Base-by-base conservation (phyloP, 2,329 filamentous ascomycete species). In the Botrytis aclada region DNA sequence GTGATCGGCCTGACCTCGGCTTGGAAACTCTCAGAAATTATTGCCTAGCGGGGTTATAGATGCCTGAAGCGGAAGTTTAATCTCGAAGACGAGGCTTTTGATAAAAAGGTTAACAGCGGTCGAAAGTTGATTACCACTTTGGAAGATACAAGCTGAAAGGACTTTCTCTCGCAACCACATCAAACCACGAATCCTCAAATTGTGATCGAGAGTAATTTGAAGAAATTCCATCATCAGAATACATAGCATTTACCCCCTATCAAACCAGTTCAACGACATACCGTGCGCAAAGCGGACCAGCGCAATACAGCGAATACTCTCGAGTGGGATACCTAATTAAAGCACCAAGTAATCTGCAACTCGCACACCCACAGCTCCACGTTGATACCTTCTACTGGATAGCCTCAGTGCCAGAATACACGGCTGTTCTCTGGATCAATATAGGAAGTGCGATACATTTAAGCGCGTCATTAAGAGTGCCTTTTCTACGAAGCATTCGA, bases 41-140 rank as follows among this genome's bases (percentile, higher is more conserved):
- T 58, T 72, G 70, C 70, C 70, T 72, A 56, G 70, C 43, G 62
- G 70, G 70, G 70, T 45, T 47, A 1, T 71, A 29, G 34, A 37
- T 72, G 70, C 70, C 70, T 72, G 45, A 72, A 41, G 63, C 25
- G 51, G 47, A 67, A 72, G 70, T 60, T 72, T 47, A 72, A 72
- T 67, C 62, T 69, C 62, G 51, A 56, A 72, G 70, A 69, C 70
- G 70, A 72, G 70, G 62, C 62, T 72, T 67, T 60, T 67, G 62
- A 67, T 67, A 70, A 70, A 61, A 70, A 70, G 51, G 51, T 70
- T 54, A 70, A 70, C 39, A 45, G 54, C 37, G 7, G 20, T 43
- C n/a, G 47, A 69, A 43, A 41, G 20, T 18, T 41, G 9, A 39
- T n/a, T 62, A 39, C 39, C 10, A 70, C 22, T 22, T 63, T 70